Evolutionary conservation across 805 yeast species (phyloP), one percentile per base, ranked within the genome.

Genomic region (Ogataea nonfermentans): DNA sequence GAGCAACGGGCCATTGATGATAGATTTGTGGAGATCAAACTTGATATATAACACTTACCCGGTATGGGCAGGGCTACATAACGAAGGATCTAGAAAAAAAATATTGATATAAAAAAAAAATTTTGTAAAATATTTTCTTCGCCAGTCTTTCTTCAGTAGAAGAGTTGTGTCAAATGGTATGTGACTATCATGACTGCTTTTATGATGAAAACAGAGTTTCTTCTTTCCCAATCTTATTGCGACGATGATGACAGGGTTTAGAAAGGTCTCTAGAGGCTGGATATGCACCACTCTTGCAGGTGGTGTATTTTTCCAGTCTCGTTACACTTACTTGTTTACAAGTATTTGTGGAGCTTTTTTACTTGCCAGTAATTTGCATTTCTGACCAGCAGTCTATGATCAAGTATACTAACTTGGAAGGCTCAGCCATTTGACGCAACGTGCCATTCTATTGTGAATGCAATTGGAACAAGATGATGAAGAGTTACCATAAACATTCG

Each of bases 201-300:
- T 10, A 31, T 61, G 66, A 61, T 61, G 66, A 61, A 45, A 55
- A 37, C 19, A 48, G 62, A 74, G 85, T 78, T 71, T 67, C 89
- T 83, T 84, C 90, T 83, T 84, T 84, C 90, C 89, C 84, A 78
- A 86, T 81, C 66, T 86, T 74, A 86, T 79, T 68, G 78, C 90
- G 93, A 84, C 90, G 81, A 81, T 84, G 93, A 83, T 88, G 90
- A 84, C 79, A 78, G 74, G 89, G 88, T 75, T 72, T 77, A 74
- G 59, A 74, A 69, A 57, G 58, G 77, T 66, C 49, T 62, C 61
- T 56, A 50, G 57, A 40, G 43, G 28, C 20, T 44, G 41, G 53
- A 55, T 56, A 55, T 52, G 43, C 29, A 14, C 12, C 37, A 34
- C 56, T 49, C 28, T 59, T 56, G 57, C 62, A 56, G 40, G 61